Conservation (phyloP, 1,284 basidiomycete species). For the Hortiboletus rubellus region DNA sequence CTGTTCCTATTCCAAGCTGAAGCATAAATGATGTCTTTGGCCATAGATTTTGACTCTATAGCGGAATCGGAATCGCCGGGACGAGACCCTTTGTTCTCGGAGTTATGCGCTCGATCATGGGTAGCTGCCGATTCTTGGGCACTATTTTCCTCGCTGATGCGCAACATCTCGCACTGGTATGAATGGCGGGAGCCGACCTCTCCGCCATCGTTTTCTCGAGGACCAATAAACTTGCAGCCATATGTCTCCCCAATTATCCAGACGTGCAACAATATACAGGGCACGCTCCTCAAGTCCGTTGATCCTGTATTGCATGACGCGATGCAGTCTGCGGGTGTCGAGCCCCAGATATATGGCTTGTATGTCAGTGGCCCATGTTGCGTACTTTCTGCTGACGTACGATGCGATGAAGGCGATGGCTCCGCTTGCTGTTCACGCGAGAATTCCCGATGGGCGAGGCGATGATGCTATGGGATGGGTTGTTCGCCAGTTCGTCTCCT, state of each 20-base stretch:
- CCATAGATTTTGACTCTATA: conserved; percentile 73
- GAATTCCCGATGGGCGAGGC: conserved; percentile 79
- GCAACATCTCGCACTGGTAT: conserved; percentile 77
- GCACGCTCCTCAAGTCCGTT: conserved; percentile 66
- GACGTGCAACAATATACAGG: conserved; percentile 78
- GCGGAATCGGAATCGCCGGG: conserved; percentile 32
- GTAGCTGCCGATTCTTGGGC: conserved; percentile 84
- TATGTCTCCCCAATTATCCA: conserved; percentile 81
- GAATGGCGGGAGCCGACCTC: conserved; percentile 74
- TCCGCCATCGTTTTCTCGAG: conserved; percentile 43
- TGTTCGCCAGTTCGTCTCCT: conserved; percentile 78
- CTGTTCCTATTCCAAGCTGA: conserved; percentile 25
- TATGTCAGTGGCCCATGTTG: conserved; percentile 36
- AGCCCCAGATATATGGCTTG: conserved; percentile 95
- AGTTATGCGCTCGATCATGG: conserved; percentile 67
- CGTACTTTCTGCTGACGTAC: conserved; percentile 13
- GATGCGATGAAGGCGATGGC: conserved; percentile 69
- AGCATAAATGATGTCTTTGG: conserved; percentile 26
- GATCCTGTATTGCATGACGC: conserved; percentile 81
- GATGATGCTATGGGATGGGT: conserved; percentile 85
- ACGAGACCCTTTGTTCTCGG: conserved; percentile 43
- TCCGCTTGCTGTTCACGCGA: conserved; percentile 86
- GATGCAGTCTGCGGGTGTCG: conserved; percentile 77
- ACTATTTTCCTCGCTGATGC: conserved; percentile 80
- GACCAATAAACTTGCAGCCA: conserved; percentile 52